Percentiles rank a stretch among this genome's conserved stretches.
Conservation (phyloP, 2,329 filamentous ascomycete species). For the Venturia nashicola region DNA sequence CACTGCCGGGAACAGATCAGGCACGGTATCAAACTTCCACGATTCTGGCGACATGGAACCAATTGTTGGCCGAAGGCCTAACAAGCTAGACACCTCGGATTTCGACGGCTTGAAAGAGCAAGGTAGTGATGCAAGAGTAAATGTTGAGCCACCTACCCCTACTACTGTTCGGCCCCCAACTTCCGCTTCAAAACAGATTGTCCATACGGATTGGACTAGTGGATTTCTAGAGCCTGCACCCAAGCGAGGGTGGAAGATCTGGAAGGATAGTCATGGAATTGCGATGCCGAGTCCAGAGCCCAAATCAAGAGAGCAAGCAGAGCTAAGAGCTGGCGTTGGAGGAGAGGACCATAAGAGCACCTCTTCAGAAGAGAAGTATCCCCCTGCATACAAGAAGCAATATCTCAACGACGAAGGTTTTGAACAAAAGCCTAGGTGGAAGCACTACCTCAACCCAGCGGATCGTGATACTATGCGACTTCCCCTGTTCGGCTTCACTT, state of each 20-base stretch:
- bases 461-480: conserved; percentile 78
- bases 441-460: conserved; percentile 66
- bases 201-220: conserved; percentile 15
- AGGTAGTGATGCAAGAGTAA: not conserved
- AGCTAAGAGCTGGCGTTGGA: conserved; percentile 15
- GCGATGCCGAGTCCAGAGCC: conserved; percentile 34
- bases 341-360: conserved; percentile 18
- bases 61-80: not conserved
- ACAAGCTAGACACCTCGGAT: not conserved
- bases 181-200: not conserved
- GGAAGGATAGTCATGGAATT: conserved; percentile 21
- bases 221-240: conserved; percentile 19
- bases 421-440: conserved; percentile 49
- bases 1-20: not conserved
- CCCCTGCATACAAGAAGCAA: conserved; percentile 20
- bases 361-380: conserved; percentile 16
- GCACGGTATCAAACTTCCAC: not conserved
- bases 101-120: not conserved
- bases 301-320: conserved; percentile 23
- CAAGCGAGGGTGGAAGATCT: conserved; percentile 16
- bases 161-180: not conserved
- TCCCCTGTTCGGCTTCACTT: conserved; percentile 46
- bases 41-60: not conserved
- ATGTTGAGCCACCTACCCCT: not conserved
- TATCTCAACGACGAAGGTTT: conserved; percentile 20